phyloP scores from a whole-genome alignment of 768 basidiomycete genomes.

The Gloeopeniophorella convolvens region DNA sequence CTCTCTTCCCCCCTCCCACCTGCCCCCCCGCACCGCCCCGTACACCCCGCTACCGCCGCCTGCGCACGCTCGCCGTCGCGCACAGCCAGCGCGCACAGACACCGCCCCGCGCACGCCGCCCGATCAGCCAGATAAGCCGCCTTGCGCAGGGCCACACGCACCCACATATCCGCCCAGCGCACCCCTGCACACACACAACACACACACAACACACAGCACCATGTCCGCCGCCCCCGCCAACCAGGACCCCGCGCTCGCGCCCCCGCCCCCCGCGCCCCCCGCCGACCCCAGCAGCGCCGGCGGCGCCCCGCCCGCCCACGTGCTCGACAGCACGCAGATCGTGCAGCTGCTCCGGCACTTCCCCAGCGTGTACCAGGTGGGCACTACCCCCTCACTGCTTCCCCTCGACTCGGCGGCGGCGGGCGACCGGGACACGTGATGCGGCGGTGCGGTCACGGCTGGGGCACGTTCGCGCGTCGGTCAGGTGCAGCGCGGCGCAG shows the following conservation, averaged over 20 bases:
- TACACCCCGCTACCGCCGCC: background rate
- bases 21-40: background rate
- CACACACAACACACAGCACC: background rate
- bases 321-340: conserved; percentile 13
- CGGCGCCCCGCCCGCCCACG: conserved; percentile 1
- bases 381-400: background rate
- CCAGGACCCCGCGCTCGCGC: conserved; percentile 9
- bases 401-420: background rate
- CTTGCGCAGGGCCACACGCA: no score
- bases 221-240: conserved; percentile 12
- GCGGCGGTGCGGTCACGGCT: conserved; percentile 17
- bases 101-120: no score
- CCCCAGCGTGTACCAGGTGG: conserved; percentile 15
- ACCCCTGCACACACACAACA: no score
- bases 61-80: no score
- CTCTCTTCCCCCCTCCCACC: conserved; percentile 3
- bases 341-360: conserved; percentile 16
- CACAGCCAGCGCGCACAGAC: no score
- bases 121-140: no score
- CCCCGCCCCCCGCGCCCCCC: background rate
- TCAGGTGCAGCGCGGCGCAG: conserved; percentile 12
- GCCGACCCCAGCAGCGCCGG: conserved; percentile 1
- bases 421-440: conserved; percentile 17
- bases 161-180: no score
- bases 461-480: conserved; percentile 21